Conservation (phyloP, 2,329 filamentous ascomycete species). For the Calonectria henricotiae region DNA sequence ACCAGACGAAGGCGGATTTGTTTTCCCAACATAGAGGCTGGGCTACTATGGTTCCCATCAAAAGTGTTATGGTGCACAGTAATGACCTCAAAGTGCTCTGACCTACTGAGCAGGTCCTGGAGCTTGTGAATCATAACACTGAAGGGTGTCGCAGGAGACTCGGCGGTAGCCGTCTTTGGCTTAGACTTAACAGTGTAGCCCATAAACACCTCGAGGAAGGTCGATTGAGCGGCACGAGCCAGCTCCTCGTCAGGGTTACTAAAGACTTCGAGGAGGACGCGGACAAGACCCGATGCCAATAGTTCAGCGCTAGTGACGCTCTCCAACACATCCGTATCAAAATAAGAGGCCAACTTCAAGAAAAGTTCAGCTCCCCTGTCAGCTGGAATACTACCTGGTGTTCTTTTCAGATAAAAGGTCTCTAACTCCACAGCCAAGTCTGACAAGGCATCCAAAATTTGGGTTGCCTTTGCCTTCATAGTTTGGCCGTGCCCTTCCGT, state of each 20-base stretch:
- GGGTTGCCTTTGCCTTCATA: slow-evolving; percentile 84
- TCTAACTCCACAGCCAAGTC: slow-evolving; percentile 81
- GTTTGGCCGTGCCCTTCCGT: slow-evolving; percentile 79
- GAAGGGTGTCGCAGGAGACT: slow-evolving; percentile 86
- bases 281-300: slow-evolving; percentile 90
- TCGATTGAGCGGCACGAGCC: slow-evolving; percentile 80
- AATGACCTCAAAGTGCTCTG: slow-evolving; percentile 97
- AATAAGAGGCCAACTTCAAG: slow-evolving; percentile 83
- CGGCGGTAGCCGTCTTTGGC: slow-evolving; percentile 74
- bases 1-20: slow-evolving; percentile 91
- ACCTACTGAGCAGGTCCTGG: slow-evolving; percentile 94
- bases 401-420: slow-evolving; percentile 76
- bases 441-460: slow-evolving; percentile 83
- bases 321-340: slow-evolving; percentile 89
- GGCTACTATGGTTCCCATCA: slow-evolving; percentile 91
- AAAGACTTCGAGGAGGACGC: slow-evolving; percentile 86
- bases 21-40: slow-evolving; percentile 96
- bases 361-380: slow-evolving; percentile 79
- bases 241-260: slow-evolving; percentile 77
- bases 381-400: slow-evolving; percentile 62
- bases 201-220: slow-evolving; percentile 96
- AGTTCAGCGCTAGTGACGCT: slow-evolving; percentile 97
- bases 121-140: slow-evolving; percentile 94
- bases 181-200: slow-evolving; percentile 78
- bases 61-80: slow-evolving; percentile 95